phyloP scores from a whole-genome alignment of 2,329 filamentous ascomycete genomes.

The Arachnopeziza araneosa region DNA sequence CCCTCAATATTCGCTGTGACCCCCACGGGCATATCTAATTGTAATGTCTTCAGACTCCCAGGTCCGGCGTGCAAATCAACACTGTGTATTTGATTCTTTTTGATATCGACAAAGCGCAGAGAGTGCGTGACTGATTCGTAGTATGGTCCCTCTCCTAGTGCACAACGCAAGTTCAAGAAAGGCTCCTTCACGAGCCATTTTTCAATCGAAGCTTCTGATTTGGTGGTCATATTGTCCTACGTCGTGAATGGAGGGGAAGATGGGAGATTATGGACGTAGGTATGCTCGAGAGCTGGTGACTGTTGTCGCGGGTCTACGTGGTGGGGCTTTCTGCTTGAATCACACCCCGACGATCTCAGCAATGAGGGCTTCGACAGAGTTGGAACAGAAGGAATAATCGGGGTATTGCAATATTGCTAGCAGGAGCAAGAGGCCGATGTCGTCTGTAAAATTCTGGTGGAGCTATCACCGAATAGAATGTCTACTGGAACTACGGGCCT shows the following conservation, averaged over 20 bases:
- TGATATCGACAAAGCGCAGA: constrained; percentile 79
- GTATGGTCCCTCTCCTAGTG: constrained; percentile 68
- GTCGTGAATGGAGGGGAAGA: background rate
- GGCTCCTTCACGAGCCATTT: constrained; percentile 42
- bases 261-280: background rate
- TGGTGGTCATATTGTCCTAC: background rate
- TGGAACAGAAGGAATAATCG: background rate
- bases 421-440: too few relatives aligned
- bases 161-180: constrained; percentile 57
- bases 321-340: background rate
- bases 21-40: constrained; percentile 50
- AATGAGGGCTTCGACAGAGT: background rate
- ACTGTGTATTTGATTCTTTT: constrained; percentile 66
- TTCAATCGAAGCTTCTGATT: constrained; percentile 26
- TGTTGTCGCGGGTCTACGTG: constrained; percentile 22
- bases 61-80: constrained; percentile 59
- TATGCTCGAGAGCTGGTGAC: background rate
- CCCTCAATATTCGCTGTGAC: constrained; percentile 75
- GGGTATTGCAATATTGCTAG: background rate
- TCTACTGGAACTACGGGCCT: background rate
- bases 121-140: constrained; percentile 60
- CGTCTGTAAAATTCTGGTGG: too few relatives aligned
- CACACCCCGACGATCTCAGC: background rate
- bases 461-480: background rate
- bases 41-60: constrained; percentile 23